Base-by-base conservation (phyloP, 129 eudicot species). In the Centrapalus pauciflorus region DNA sequence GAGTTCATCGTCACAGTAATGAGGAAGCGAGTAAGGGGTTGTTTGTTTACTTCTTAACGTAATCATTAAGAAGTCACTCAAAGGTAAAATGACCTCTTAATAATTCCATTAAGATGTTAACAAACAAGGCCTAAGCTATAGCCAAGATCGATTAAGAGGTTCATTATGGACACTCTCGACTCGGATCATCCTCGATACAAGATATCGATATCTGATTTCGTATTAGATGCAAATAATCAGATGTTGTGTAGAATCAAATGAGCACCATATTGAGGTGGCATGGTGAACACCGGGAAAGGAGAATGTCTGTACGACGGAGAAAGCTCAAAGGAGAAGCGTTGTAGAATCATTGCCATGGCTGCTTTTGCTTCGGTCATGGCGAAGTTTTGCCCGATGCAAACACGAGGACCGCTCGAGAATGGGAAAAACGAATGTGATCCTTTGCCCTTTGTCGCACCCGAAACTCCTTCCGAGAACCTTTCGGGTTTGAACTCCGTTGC, bases 341-440 rank as follows among this genome's bases (percentile, higher is more conserved):
- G 77, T 8, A 83, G 76, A 57, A 87, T 71, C 71, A 76, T 48
- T 0, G 80, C 82, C 13, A 87, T 51, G 3, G 81, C 81, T 48
- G 77, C 23, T 83, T 77, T 83, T 1, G 85, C 90, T 77, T 87
- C 95, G 8, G 72, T 45, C 71, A 78, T 28, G 0, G 90, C 90
- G 71, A 78, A 79, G 35, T 87, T 87, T 55, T 82, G 82, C 13
- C 84, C 95, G 0, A 83, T 81, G 65, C 95, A 87, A 14, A 76
- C 69, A 27, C 95, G 69, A 2, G 95, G 95, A 25, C 95, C 95
- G 62, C 81, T 74, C 28, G 85, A 67, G 67, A 87, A 87, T 0
- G 90, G 82, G 40, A 84, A 67, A 61, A 78, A 87, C 1, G 46
- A 6, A 12, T 32, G 23, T 0, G 77, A 64, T 34, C 71, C 70